Conservation (phyloP, 495 filamentous ascomycete genomes). For the Neurospora sp. region DNA sequence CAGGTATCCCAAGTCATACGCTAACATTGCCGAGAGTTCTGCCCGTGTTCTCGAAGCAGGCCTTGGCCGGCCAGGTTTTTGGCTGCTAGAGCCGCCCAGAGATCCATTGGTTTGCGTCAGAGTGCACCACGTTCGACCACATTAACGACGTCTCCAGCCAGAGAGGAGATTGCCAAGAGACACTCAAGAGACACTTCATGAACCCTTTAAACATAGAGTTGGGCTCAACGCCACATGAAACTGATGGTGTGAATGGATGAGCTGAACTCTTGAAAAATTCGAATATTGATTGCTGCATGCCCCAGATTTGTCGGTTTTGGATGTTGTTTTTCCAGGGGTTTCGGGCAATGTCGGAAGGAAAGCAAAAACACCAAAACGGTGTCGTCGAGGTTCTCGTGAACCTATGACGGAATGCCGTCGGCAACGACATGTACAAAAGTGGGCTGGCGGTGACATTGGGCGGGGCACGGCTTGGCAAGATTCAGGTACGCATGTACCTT, state of each 20-base stretch:
- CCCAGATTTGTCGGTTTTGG: background rate
- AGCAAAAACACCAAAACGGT: background rate
- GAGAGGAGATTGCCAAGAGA: background rate
- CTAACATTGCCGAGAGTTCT: slow-evolving; percentile 1
- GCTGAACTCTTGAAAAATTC: background rate
- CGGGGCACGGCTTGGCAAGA: background rate
- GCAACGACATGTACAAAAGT: slow-evolving; percentile 5
- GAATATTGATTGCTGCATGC: background rate
- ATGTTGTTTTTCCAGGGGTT: background rate
- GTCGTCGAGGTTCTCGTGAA: background rate
- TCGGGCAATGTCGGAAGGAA: slow-evolving; percentile 20
- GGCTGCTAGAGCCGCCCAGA: background rate
- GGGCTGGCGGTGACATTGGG: slow-evolving; percentile 4
- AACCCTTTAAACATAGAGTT: background rate
- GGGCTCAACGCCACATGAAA: background rate
- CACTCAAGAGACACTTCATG: background rate
- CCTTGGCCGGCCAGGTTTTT: background rate
- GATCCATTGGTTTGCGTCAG: background rate
- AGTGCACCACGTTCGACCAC: background rate
- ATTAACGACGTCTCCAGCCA: background rate
- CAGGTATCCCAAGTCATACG: slow-evolving; percentile 3
- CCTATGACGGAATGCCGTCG: slow-evolving; percentile 19
- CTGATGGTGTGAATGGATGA: background rate
- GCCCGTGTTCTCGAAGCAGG: background rate
- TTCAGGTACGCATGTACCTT: background rate